A percentile compares a stretch with the other conserved stretches of the same genome.
phyloP scores from a whole-genome alignment of 257 asterid species.

The Dorcoceras hygrometricum region DNA sequence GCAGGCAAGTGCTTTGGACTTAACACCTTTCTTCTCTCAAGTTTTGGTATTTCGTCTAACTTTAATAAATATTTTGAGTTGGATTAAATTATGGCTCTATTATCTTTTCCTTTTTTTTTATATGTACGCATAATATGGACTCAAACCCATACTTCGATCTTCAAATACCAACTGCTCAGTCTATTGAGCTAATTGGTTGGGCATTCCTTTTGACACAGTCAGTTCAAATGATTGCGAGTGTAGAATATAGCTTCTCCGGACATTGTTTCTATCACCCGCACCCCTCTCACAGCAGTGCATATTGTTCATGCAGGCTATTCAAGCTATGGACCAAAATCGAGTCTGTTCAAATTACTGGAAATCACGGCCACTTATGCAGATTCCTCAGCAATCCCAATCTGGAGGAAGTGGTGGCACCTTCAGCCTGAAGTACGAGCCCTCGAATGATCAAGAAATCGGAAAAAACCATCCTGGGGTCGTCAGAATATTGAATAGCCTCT shows the following conservation, averaged over 20 bases:
- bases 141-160: not conserved
- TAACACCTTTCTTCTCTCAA: not conserved
- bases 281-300: constrained; percentile 14
- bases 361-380: constrained; percentile 81
- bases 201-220: not conserved
- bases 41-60: not conserved
- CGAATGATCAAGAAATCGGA: constrained; percentile 33
- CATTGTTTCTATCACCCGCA: constrained; percentile 4
- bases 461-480: constrained; percentile 32
- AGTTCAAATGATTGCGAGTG: not conserved
- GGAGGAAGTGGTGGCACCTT: constrained; percentile 26
- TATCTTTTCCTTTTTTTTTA: too few relatives aligned
- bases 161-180: not conserved
- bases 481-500: constrained; percentile 46
- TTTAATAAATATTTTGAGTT: not conserved
- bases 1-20: constrained; percentile 53
- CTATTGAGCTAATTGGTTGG: not conserved
- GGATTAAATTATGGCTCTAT: not conserved
- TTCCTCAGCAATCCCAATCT: constrained; percentile 43
- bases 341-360: constrained; percentile 74
- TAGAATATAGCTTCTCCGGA: not conserved
- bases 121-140: not conserved
- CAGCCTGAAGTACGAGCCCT: constrained; percentile 41
- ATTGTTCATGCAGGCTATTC: constrained; percentile 54
- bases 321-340: constrained; percentile 68